phyloP scores from a whole-genome alignment of 768 basidiomycete genomes.

The Tulasnella sp. region DNA sequence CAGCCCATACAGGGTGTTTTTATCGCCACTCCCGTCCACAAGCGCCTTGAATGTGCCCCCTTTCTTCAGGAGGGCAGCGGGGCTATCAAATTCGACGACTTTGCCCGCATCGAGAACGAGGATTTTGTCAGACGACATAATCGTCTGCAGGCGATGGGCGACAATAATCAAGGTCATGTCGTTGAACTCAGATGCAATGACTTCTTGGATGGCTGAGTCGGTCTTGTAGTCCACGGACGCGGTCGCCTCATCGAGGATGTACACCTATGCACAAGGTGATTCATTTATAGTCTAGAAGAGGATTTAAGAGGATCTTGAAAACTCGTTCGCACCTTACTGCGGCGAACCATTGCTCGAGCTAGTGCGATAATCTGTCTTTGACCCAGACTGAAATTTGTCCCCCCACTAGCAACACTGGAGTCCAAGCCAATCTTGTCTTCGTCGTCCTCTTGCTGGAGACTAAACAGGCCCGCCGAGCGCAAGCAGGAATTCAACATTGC shows the following conservation, averaged over 20 bases:
- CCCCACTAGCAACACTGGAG: constrained; percentile 27
- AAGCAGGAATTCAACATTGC: constrained; percentile 39
- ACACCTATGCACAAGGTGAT: background rate
- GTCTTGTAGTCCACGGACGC: constrained; percentile 39
- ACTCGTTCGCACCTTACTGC: constrained; percentile 17
- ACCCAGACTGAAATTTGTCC: constrained; percentile 32
- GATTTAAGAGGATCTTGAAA: too few species aligned
- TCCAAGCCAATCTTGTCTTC: constrained; percentile 24
- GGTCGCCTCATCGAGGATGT: constrained; percentile 10
- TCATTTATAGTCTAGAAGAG: background rate
- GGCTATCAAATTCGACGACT: constrained; percentile 46
- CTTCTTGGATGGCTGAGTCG: constrained; percentile 44
- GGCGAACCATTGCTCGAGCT: constrained; percentile 26
- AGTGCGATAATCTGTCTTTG: constrained; percentile 32
- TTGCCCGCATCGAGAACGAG: constrained; percentile 41
- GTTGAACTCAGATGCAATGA: constrained; percentile 38
- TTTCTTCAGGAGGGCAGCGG: constrained; percentile 41
- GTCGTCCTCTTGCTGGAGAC: constrained; percentile 3
- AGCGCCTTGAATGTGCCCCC: constrained; percentile 40
- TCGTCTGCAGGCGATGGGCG: constrained; percentile 46
- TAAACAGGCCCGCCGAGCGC: constrained; percentile 32
- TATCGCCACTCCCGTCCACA: constrained; percentile 48
- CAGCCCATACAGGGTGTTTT: constrained; percentile 33
- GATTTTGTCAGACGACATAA: constrained; percentile 53
- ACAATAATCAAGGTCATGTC: constrained; percentile 46